Conservation (phyloP, 768 basidiomycete genomes). For the Fomitopsis pulvina region DNA sequence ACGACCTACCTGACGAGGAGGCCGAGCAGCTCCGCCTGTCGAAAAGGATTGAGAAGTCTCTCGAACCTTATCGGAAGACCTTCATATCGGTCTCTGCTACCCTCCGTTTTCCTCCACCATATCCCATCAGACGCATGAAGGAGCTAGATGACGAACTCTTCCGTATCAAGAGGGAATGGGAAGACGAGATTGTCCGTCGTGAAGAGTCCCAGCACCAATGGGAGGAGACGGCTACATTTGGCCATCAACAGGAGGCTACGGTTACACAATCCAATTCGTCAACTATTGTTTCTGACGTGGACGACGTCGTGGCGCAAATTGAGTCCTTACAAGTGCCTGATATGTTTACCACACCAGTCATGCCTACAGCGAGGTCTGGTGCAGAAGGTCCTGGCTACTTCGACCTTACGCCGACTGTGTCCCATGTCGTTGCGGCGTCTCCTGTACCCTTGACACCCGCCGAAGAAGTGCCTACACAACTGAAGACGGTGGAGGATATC, state of each 20-base stretch:
- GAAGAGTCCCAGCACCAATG: constrained; percentile 52
- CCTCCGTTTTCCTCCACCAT: constrained; percentile 86
- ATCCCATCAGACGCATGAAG: constrained; percentile 82
- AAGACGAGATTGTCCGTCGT: constrained; percentile 75
- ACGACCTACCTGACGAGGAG: constrained; percentile 59
- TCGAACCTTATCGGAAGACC: constrained; percentile 79
- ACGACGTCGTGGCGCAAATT: constrained; percentile 64
- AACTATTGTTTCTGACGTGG: constrained; percentile 16
- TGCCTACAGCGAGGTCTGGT: constrained; percentile 19
- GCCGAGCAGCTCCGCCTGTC: constrained; percentile 65
- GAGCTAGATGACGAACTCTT: constrained; percentile 77
- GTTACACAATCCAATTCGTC: constrained; percentile 10
- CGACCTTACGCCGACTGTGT: constrained; percentile 26
- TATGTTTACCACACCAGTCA: constrained; percentile 33
- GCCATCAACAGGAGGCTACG: constrained; percentile 7
- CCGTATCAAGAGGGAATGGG: constrained; percentile 68
- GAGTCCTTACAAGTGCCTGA: constrained; percentile 40
- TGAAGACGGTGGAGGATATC: constrained; percentile 68
- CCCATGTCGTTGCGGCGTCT: constrained; percentile 23
- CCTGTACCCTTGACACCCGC: constrained; percentile 26
- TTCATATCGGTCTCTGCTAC: constrained; percentile 94
- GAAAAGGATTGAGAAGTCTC: constrained; percentile 68
- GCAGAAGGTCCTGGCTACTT: constrained; percentile 39
- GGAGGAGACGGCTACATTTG: constrained; percentile 34
- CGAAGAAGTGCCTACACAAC: constrained; percentile 34